phyloP scores from a whole-genome alignment of 2,329 filamentous ascomycete species.

The Furcasterigmium sp. region DNA sequence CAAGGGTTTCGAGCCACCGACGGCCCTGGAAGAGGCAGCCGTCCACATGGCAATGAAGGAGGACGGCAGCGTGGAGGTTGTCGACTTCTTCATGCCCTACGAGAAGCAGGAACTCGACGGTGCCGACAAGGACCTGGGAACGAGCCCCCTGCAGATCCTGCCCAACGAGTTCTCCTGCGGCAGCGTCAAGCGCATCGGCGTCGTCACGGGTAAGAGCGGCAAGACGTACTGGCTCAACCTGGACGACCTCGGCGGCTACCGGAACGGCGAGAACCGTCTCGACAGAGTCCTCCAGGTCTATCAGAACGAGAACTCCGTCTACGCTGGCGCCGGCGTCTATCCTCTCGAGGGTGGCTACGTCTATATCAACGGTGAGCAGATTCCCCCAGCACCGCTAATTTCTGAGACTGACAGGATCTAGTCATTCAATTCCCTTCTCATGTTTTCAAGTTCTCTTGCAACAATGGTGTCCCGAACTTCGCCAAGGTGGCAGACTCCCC shows the following conservation, averaged over 20 bases:
- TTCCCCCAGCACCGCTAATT: slow-evolving; percentile 11
- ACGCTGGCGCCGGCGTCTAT: slow-evolving; percentile 38
- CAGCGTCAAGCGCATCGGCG: slow-evolving; percentile 38
- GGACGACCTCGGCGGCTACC: slow-evolving; percentile 31
- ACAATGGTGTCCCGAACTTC: slow-evolving; percentile 44
- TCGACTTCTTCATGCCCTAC: slow-evolving; percentile 49
- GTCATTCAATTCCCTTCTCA: slow-evolving; percentile 49
- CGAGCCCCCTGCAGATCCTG: slow-evolving; percentile 34
- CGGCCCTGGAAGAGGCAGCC: slow-evolving; percentile 36
- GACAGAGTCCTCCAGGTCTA: slow-evolving; percentile 39
- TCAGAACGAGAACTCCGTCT: slow-evolving; percentile 36
- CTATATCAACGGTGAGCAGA: slow-evolving; percentile 30
- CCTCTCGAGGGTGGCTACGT: slow-evolving; percentile 42
- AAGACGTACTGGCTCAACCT: slow-evolving; percentile 38
- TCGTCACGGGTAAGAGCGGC: slow-evolving; percentile 44
- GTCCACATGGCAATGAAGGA: slow-evolving; percentile 33
- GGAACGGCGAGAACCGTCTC: slow-evolving; percentile 24
- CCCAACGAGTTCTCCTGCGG: slow-evolving; percentile 33
- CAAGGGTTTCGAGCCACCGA: slow-evolving; percentile 28
- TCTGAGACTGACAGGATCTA: slow-evolving; percentile 7
- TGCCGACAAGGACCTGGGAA: slow-evolving; percentile 43
- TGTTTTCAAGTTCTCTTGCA: slow-evolving; percentile 52
- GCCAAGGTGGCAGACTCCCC: slow-evolving; percentile 45
- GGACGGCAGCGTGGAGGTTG: slow-evolving; percentile 34
- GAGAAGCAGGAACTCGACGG: slow-evolving; percentile 43